Percentiles rank a stretch among this genome's conserved stretches.
phyloP scores from a whole-genome alignment of 768 basidiomycete genomes.

The Termitomyces sp. region DNA sequence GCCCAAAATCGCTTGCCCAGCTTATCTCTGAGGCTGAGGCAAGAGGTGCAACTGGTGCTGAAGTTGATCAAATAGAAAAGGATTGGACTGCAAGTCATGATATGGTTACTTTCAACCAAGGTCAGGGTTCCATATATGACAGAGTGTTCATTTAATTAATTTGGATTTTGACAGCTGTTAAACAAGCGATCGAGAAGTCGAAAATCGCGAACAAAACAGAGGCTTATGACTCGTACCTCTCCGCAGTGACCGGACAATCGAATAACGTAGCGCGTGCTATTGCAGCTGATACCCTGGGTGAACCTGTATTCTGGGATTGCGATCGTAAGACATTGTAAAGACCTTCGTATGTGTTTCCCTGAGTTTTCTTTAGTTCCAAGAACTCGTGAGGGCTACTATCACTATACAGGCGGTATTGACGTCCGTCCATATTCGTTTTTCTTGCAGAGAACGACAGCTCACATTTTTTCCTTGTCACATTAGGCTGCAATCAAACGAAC shows the following conservation, averaged over 20 bases:
- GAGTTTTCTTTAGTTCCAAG: conserved; percentile 56
- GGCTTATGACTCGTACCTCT: conserved; percentile 53
- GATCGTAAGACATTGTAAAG: conserved; percentile 51
- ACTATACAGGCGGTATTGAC: conserved; percentile 76
- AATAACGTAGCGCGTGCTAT: conserved; percentile 65
- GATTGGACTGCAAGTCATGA: conserved; percentile 67
- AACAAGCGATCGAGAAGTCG: conserved; percentile 48
- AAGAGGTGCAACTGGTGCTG: conserved; percentile 54
- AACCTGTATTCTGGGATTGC: conserved; percentile 82
- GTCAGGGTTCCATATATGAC: conserved; percentile 30
- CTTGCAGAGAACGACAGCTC: neutral
- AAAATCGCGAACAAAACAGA: conserved; percentile 45
- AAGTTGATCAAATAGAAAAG: conserved; percentile 69
- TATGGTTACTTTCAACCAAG: conserved; percentile 81
- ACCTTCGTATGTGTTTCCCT: neutral
- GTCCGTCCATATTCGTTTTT: conserved; percentile 21
- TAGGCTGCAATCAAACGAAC: conserved; percentile 78
- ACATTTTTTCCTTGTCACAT: neutral
- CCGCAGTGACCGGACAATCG: conserved; percentile 57
- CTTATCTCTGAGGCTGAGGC: conserved; percentile 63
- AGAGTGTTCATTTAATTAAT: conserved; percentile 1
- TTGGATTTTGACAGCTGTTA: conserved; percentile 40
- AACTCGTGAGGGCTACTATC: conserved; percentile 89
- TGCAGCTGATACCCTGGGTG: conserved; percentile 70
- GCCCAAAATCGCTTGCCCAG: conserved; percentile 55